Percentiles rank a stretch among this genome's conserved stretches.
phyloP scores from a whole-genome alignment of 805 yeast genomes.

The Komagataella kurtzmanii region DNA sequence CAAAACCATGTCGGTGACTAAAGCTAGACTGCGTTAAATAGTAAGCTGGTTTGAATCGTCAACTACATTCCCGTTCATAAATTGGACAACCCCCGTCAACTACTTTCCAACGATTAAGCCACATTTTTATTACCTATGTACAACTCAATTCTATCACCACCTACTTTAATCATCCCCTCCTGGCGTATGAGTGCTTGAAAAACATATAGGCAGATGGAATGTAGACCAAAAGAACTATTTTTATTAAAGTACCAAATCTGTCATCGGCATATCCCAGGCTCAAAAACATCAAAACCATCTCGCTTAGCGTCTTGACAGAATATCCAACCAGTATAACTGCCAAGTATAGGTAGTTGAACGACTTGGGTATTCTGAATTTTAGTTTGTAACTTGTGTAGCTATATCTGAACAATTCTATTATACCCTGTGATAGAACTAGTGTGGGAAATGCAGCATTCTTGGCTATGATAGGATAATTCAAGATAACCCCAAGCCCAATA shows the following conservation, averaged over 20 bases:
- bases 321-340: constrained; percentile 6
- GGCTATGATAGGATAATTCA: constrained; percentile 14
- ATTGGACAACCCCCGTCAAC: neutral
- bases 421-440: constrained; percentile 10
- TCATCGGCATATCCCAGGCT: constrained; percentile 9
- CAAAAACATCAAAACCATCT: constrained; percentile 11
- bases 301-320: constrained; percentile 10
- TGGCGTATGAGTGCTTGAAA: constrained; percentile 9
- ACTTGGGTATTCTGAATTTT: constrained; percentile 8
- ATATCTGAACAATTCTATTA: constrained; percentile 12
- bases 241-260: constrained; percentile 4
- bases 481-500: constrained; percentile 7
- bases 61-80: too few relatives aligned
- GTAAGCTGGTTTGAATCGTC: neutral
- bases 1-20: neutral
- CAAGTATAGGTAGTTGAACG: constrained; percentile 8
- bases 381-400: constrained; percentile 14
- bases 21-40: neutral
- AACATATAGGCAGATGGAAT: constrained; percentile 10
- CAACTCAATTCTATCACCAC: neutral
- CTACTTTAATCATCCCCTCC: constrained; percentile 1
- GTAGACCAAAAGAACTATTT: constrained; percentile 7
- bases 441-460: constrained; percentile 10
- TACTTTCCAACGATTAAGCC: neutral
- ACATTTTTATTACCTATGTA: neutral